phyloP scores from a whole-genome alignment of 176 grass and related monocot species.

The Raddia guianensis region DNA sequence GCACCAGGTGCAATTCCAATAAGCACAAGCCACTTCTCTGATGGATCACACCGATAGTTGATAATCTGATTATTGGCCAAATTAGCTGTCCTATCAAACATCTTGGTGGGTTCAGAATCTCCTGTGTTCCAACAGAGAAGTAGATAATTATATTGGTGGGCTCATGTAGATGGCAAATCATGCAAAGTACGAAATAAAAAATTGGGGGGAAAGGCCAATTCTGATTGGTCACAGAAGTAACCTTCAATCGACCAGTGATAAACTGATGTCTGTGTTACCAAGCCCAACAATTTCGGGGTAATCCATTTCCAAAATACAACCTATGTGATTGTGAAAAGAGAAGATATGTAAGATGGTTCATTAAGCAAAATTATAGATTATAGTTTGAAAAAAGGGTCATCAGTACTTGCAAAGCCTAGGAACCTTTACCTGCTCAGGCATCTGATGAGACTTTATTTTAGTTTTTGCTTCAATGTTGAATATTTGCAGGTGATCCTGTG shows the following conservation, averaged over 20 bases:
- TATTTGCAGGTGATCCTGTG: conserved; percentile 95
- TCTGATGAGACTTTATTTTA: conserved; percentile 96
- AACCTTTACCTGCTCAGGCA: conserved; percentile 79
- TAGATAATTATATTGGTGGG: not conserved
- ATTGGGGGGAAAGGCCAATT: not conserved
- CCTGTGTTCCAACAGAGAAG: conserved; percentile 50
- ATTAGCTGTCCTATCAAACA: conserved; percentile 96
- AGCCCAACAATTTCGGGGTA: conserved; percentile 74
- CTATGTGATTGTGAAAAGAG: conserved; percentile 37
- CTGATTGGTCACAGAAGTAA: conserved; percentile 12
- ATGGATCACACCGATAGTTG: conserved; percentile 84
- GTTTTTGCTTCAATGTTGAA: conserved; percentile 97
- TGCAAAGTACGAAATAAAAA: conserved; percentile 23
- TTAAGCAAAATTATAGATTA: conserved; percentile 2
- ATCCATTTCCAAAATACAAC: conserved; percentile 99
- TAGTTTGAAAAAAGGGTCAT: not conserved
- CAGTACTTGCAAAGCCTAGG: not conserved
- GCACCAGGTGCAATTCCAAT: conserved; percentile 95
- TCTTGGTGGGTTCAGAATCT: conserved; percentile 84
- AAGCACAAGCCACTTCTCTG: conserved; percentile 93
- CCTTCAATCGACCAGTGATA: conserved; percentile 99
- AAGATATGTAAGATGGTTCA: conserved; percentile 12
- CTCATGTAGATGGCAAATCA: not conserved
- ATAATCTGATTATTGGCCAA: conserved; percentile 95
- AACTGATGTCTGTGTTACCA: conserved; percentile 80